Base-by-base conservation (phyloP, 2,329 filamentous ascomycete species). In the Xenoacremonium recifei region DNA sequence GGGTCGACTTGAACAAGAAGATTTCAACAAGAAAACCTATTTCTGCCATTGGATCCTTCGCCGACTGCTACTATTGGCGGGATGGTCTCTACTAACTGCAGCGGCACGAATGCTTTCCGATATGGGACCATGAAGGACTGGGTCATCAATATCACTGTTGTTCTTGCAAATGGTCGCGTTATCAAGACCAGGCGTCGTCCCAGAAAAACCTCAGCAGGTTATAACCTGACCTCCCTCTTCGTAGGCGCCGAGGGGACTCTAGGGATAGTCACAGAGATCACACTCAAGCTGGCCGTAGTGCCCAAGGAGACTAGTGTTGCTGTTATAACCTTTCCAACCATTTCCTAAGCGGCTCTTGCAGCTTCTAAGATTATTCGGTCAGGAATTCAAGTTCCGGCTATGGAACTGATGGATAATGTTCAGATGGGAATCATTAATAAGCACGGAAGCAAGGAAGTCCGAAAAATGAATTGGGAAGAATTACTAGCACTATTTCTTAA, bases 41-140 rank as follows among this genome's bases (percentile, higher is more conserved):
- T 93, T 71, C 91, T 92, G 61, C 89, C 89, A 4, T 86, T 87
- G 1, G 89, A 93, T 59, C 89, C 89, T 5, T 36, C 39, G 20
- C 89, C 89, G 36, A 86, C 87, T 11, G 89, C 89, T 39, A 86
- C 85, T 76, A 90, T 93, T 49, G 89, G 89, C 37, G 89, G 89
- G 18, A 88, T 87, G 84, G 77, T 88, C 3, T 82, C 80, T 2
- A 87, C 84, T 13, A 47, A 47, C 29, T 76, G 72, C 61, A 75
- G 71, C 46, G 89, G 88, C 38, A 93, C 88, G 3, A 92, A 93
- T 60, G 80, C 88, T 4, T 89, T 90, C 62, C 77, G 87, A 37
- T 93, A 92, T 60, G 88, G 88, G 39, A 93, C 88, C 1, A 93
- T 93, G 88, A 80, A 85, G 41, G 88, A 93, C 61, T 93, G 88